phyloP scores from a whole-genome alignment of 2,329 filamentous ascomycete species.

The Lecanicillium sp. region DNA sequence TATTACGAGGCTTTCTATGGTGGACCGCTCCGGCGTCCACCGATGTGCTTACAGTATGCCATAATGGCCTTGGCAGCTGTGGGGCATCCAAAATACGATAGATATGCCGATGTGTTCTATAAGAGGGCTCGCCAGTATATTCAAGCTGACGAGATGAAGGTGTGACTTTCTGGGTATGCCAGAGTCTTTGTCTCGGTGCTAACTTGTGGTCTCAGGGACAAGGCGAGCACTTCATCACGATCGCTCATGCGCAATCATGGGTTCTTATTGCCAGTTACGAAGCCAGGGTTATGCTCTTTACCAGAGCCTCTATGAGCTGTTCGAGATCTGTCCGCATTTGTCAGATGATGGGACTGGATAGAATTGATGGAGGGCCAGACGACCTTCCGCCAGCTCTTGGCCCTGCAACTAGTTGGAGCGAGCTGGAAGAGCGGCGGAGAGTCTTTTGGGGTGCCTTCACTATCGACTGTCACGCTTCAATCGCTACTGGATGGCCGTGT shows the following conservation, averaged over 20 bases:
- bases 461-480: constrained; percentile 75
- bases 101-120: constrained; percentile 72
- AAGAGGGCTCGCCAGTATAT: constrained; percentile 72
- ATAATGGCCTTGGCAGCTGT: constrained; percentile 79
- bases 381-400: constrained; percentile 67
- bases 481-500: constrained; percentile 87
- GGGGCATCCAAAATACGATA: constrained; percentile 62
- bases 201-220: constrained; percentile 39
- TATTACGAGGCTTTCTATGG: constrained; percentile 68
- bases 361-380: constrained; percentile 56
- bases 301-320: constrained; percentile 74
- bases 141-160: constrained; percentile 76
- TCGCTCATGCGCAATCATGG: constrained; percentile 80
- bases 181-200: neutral
- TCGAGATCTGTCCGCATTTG: constrained; percentile 62
- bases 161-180: constrained; percentile 15
- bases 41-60: constrained; percentile 74
- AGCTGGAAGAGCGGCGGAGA: constrained; percentile 66
- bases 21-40: constrained; percentile 66
- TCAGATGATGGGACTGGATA: constrained; percentile 80
- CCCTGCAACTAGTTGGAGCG: constrained; percentile 71
- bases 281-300: constrained; percentile 78
- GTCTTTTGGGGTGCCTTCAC: constrained; percentile 83
- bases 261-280: constrained; percentile 67
- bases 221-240: constrained; percentile 70